A percentile compares a stretch with the other conserved stretches of the same genome.
Evolutionary conservation across 768 basidiomycete species (phyloP).

Genomic region (Suillus brevipes): DNA sequence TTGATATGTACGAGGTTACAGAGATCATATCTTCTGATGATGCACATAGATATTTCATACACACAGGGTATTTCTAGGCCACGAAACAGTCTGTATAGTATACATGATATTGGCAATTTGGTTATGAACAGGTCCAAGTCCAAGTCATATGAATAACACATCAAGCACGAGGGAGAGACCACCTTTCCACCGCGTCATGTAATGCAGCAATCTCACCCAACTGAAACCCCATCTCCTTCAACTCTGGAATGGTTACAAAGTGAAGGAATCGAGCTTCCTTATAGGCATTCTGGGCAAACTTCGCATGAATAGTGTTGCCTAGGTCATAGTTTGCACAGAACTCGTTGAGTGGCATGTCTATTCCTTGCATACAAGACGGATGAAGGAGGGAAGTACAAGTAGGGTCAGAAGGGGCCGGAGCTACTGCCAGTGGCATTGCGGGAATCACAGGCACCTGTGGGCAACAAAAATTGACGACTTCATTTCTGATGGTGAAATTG

Average conservation of each 20-base stretch:
- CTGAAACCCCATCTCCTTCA: background rate
- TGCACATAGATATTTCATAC: conserved; percentile 32
- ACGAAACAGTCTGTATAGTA: background rate
- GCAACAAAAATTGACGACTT: background rate
- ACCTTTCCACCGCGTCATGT: background rate
- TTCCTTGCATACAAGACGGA: background rate
- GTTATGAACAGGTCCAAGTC: background rate
- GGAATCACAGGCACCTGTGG: background rate
- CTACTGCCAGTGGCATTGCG: background rate
- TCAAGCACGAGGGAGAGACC: background rate
- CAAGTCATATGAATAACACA: background rate
- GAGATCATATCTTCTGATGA: conserved; percentile 28
- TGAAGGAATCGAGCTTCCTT: background rate
- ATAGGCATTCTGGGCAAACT: background rate
- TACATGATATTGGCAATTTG: background rate
- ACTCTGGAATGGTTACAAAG: background rate
- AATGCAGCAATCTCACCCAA: background rate
- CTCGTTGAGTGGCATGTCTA: background rate
- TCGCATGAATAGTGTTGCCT: background rate
- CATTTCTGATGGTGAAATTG: background rate
- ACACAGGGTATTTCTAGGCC: conserved; percentile 32
- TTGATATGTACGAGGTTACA: conserved; percentile 28
- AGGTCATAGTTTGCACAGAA: background rate
- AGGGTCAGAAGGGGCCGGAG: too few species aligned
- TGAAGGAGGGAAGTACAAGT: background rate